phyloP scores from a whole-genome alignment of 2,329 filamentous ascomycete species.

The Arthrobotrys sinensis region DNA sequence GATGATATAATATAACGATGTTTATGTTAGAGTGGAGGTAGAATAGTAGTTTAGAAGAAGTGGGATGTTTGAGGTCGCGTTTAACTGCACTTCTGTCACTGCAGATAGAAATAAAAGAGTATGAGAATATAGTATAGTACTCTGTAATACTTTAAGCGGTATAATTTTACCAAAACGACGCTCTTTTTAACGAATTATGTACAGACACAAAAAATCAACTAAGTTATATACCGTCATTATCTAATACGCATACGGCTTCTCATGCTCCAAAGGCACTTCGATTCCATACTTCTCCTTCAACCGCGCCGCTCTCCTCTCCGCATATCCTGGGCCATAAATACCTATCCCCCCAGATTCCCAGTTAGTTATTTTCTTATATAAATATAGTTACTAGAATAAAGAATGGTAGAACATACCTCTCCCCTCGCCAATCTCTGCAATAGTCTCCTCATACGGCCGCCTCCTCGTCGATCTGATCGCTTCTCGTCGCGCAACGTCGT shows the following conservation, averaged over 20 bases:
- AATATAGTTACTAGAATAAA: constrained; percentile 3
- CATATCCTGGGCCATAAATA: constrained; percentile 84
- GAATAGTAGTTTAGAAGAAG: neutral
- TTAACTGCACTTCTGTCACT: neutral
- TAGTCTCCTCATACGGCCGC: constrained; percentile 82
- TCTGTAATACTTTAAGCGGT: neutral
- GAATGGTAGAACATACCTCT: constrained; percentile 75
- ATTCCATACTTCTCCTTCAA: constrained; percentile 90
- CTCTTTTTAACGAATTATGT: constrained; percentile 36
- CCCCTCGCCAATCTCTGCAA: constrained; percentile 86
- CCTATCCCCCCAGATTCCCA: constrained; percentile 70
- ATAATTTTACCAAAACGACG: neutral
- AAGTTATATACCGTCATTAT: neutral
- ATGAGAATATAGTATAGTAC: neutral
- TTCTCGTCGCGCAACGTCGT: constrained; percentile 84
- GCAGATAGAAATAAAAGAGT: neutral
- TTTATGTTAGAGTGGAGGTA: neutral
- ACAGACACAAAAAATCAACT: constrained; percentile 21
- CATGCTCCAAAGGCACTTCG: constrained; percentile 76
- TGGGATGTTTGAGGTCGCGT: no score
- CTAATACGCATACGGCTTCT: constrained; percentile 67
- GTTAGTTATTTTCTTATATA: constrained; percentile 13
- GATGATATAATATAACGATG: neutral
- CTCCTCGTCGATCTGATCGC: constrained; percentile 80
- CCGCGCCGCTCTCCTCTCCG: constrained; percentile 84